Evolutionary conservation across 2,329 filamentous ascomycete species (phyloP), one percentile per base, ranked within the genome.

Genomic region (Coniosporium tulheliwenetii): DNA sequence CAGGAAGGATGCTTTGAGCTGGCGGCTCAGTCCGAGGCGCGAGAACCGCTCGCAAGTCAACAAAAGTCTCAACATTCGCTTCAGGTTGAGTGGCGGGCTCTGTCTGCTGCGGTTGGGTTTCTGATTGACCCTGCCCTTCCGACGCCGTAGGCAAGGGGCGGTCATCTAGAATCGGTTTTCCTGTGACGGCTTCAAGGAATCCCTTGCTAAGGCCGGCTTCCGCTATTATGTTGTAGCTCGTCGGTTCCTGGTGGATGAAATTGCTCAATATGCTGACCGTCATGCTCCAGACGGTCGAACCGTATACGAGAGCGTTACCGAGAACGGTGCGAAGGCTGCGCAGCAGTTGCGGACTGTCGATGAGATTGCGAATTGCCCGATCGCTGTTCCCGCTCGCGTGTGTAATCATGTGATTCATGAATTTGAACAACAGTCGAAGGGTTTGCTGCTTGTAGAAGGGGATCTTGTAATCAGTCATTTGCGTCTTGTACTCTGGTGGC

Each of bases 161-260:
- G n/a, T 44, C 44, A 16, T 62, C 56, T 10, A 44, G 48, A 29
- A 68, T 50, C 30, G 56, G 48, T 44, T 58, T 58, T 32, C 63
- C 58, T 39, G 71, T 93, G 41, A 96, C 74, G 3, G 87, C 78
- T 58, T 89, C 80, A 10, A 99, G 69, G 43, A 95, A 81, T 39
- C 79, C 84, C 55, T 81, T 81, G 52, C 91, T 87, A 50, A 98
- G 72, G 15, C 86, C 86, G 39, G 91, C 89, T 62, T 99, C 91
- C 10, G 85, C 85, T 48, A 99, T 91, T 16, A 94, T 85, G 26
- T 85, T 81, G 57, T 94, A 98, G 59, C 91, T 98, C 1, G 91
- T 98, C 0, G 91, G 91, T 53, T 98, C 91, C 55, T 96, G 95
- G 62, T 99, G 93, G 52, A 99, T 93, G 60, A 98, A 98, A 51